Evolutionary conservation across 768 basidiomycete species (phyloP).

Genomic region (Leccinellum luteum): DNA sequence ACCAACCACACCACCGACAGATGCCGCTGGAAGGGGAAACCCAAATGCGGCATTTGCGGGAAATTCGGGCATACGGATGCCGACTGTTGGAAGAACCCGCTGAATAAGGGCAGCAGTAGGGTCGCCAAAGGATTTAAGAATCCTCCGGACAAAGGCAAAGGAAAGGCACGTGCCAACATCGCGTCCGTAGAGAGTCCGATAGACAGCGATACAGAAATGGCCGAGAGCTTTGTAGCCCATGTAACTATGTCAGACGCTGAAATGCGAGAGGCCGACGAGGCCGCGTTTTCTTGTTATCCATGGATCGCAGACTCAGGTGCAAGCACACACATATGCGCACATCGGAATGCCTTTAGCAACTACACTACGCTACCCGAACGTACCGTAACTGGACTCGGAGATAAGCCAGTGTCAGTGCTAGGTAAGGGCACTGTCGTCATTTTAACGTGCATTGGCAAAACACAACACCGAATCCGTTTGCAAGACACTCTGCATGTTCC

Average conservation of each 20-base stretch:
- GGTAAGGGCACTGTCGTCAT: neutral
- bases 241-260: neutral
- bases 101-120: neutral
- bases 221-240: neutral
- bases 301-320: slow-evolving; percentile 6
- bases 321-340: neutral
- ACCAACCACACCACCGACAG: neutral
- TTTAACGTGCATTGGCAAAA: accelerated
- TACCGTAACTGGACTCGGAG: neutral
- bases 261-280: neutral
- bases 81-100: neutral
- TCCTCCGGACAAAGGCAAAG: neutral
- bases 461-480: neutral
- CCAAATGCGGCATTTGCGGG: neutral
- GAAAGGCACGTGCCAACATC: neutral
- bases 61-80: neutral
- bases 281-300: neutral
- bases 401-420: neutral
- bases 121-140: no score
- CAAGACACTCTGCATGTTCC: neutral
- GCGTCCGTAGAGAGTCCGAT: neutral
- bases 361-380: neutral
- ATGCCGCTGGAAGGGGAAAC: neutral
- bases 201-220: neutral
- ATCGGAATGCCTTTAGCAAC: neutral